phyloP scores from a whole-genome alignment of 2,329 filamentous ascomycete genomes.

The Penicillium sp. region DNA sequence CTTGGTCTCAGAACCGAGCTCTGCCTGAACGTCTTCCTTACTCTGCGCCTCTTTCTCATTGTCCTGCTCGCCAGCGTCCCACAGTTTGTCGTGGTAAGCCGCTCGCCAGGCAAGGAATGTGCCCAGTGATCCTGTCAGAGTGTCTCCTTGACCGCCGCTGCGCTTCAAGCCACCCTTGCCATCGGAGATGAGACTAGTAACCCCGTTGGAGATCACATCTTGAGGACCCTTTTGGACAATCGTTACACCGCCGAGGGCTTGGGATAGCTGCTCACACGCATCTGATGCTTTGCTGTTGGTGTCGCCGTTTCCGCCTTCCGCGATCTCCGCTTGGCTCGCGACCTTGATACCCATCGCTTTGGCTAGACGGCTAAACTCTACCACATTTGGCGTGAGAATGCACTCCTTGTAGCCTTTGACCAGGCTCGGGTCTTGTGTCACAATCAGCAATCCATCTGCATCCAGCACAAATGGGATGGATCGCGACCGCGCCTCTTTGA shows the following conservation, averaged over 20 bases:
- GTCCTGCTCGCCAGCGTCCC: constrained; percentile 54
- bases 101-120: constrained; percentile 86
- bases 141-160: constrained; percentile 93
- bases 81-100: constrained; percentile 79
- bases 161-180: constrained; percentile 80
- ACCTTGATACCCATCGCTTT: constrained; percentile 69
- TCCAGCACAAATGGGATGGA: constrained; percentile 81
- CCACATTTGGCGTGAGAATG: constrained; percentile 90
- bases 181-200: constrained; percentile 71
- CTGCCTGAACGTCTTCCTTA: constrained; percentile 42
- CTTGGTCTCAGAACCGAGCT: constrained; percentile 45
- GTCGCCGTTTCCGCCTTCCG: constrained; percentile 38
- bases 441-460: constrained; percentile 80
- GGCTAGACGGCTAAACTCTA: constrained; percentile 83
- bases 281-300: constrained; percentile 51
- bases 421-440: constrained; percentile 71
- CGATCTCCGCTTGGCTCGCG: constrained; percentile 34
- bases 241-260: constrained; percentile 79
- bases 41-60: constrained; percentile 32
- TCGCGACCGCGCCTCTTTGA: constrained; percentile 70
- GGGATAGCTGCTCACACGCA: constrained; percentile 68
- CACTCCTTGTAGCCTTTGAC: constrained; percentile 78
- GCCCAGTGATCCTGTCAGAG: constrained; percentile 82
- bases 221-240: constrained; percentile 83
- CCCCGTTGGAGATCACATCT: constrained; percentile 81